A percentile compares a stretch with the other conserved stretches of the same genome.
phyloP scores from a whole-genome alignment of 2,329 filamentous ascomycete genomes.

The Stagonosporopsis rhizophila region DNA sequence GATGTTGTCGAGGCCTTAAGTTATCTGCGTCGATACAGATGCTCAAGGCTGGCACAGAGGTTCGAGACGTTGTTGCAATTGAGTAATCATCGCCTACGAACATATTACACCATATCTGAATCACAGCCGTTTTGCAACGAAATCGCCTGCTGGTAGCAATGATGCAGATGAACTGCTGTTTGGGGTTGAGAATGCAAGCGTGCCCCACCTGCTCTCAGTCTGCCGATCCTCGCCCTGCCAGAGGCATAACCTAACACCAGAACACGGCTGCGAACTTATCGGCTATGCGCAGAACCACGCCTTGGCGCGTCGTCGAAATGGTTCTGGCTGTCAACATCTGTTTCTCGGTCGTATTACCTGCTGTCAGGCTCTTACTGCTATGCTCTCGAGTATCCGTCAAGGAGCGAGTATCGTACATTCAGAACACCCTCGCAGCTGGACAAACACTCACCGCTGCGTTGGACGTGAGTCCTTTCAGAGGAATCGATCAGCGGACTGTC shows the following conservation, averaged over 20 bases:
- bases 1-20: too few relatives aligned
- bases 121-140: too few relatives aligned
- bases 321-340: neutral
- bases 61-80: too few relatives aligned
- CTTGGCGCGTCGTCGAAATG: neutral
- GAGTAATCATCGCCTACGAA: too few relatives aligned
- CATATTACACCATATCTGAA: too few relatives aligned
- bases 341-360: neutral
- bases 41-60: too few relatives aligned
- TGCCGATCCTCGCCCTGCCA: neutral
- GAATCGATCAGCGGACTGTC: neutral
- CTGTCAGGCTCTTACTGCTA: neutral
- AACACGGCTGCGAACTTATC: too few relatives aligned
- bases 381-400: neutral
- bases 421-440: neutral
- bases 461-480: neutral
- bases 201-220: neutral
- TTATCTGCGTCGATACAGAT: too few relatives aligned
- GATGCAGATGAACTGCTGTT: neutral
- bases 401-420: neutral
- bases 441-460: neutral
- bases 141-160: too few relatives aligned
- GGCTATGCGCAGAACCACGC: neutral
- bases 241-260: neutral
- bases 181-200: neutral